These are phyloP conservation scores for Backusella australiensis DNA, from an alignment of 192 early-diverging fungal species.

Conservation along the genomic window DNA sequence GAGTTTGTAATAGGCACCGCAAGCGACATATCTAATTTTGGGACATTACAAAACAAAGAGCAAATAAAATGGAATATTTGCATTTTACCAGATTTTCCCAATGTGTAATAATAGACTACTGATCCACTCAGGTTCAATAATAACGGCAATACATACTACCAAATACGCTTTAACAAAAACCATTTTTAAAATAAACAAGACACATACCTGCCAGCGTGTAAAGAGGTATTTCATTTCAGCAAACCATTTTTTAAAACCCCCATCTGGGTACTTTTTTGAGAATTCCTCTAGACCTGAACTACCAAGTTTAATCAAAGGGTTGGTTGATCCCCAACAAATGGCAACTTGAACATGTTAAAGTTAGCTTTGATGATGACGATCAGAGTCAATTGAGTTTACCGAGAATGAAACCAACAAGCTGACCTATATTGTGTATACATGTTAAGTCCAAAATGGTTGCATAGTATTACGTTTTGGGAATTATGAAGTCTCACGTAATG, in stretches of 20 bases:
- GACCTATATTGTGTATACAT: neutral
- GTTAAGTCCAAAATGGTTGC: neutral
- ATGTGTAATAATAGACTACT: slow-evolving; percentile 88
- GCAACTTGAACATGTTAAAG: slow-evolving; percentile 48
- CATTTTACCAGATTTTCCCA: slow-evolving; percentile 64
- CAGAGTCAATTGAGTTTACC: neutral
- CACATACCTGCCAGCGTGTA: slow-evolving; percentile 78
- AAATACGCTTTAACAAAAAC: neutral
- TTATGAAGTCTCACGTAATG: slow-evolving; percentile 6
- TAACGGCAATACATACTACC: slow-evolving; percentile 80
- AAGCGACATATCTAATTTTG: slow-evolving; percentile 71
- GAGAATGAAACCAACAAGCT: slow-evolving; percentile 21
- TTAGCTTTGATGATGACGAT: neutral
- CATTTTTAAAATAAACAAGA: neutral
- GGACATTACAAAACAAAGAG: neutral
- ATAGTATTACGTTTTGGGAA: neutral
- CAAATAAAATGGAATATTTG: neutral
- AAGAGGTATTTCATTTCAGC: slow-evolving; percentile 75
- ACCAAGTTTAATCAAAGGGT: slow-evolving; percentile 93
- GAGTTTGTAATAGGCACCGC: slow-evolving; percentile 93
- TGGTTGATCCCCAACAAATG: slow-evolving; percentile 94
- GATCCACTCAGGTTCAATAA: slow-evolving; percentile 90
- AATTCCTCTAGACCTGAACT: slow-evolving; percentile 78
- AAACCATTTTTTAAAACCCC: slow-evolving; percentile 54
- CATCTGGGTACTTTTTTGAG: slow-evolving; percentile 30